Evolutionary conservation across 2,329 filamentous ascomycete genomes (phyloP), one percentile per base, ranked within the genome.

Genomic region (Ophiocordyceps camponoti-rufipedis): DNA sequence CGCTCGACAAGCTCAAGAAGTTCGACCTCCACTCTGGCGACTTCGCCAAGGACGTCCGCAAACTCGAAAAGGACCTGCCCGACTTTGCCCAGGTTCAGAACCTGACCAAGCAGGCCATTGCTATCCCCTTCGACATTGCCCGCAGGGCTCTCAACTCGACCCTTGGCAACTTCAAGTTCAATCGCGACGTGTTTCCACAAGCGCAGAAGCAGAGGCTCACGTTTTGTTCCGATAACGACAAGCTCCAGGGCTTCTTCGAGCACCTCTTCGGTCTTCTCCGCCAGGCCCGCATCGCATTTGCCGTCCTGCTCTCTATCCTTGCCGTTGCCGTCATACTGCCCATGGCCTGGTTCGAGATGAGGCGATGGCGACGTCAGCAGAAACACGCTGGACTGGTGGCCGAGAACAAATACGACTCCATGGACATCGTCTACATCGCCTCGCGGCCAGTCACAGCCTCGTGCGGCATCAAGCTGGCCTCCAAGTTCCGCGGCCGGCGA

Each of bases 401-500:
- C 42, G 67, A 73, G 52, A 69, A 80, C 46, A 73, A 76, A 29
- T 78, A 79, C 57, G 87, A 96, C 55, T 74, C 82, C 1, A 78
- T 94, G 71, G 89, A 96, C 58, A 78, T 88, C 33, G 76, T 94
- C 40, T 94, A 95, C 63, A 82, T 95, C 52, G 78, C 82, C 31
- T 88, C 85, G 32, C 77, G 86, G 19, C 87, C 89, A 1, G 77
- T 81, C 53, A 85, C 86, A 1, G 76, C 85, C 1, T 71, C 71
- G 2, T 65, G 73, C 28, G 89, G 88, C 39, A 73, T 94, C 58
- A 80, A 74, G 62, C 53, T 84, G 18, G 76, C 83, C 7, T 72
- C 72, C 44, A 71, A 68, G 47, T 78, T 89, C 62, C 74, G 73
- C 45, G 62, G 74, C 61, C 64, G 80, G 52, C 72, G 75, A 44